Evolutionary conservation across 75 land plant species (phyloP).

Genomic region (Pinus tabuliformis): DNA sequence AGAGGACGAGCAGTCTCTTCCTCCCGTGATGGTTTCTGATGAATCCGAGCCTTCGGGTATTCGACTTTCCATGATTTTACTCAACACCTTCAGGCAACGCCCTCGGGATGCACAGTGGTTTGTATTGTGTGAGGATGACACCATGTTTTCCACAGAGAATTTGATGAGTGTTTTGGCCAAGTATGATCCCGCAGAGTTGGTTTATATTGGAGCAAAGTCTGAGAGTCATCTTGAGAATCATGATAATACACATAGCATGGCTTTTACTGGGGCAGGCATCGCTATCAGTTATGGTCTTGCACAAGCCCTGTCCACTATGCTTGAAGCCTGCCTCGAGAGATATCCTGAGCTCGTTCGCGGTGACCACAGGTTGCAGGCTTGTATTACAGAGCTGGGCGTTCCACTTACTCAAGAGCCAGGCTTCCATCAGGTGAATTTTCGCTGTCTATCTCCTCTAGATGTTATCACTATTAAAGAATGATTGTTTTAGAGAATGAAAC

Average conservation of each 20-base stretch:
- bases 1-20: conserved; percentile 6
- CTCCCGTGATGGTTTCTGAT: conserved; percentile 18
- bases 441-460: too few species aligned
- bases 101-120: conserved; percentile 16
- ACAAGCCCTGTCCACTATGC: conserved; percentile 17
- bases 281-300: conserved; percentile 27
- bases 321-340: conserved; percentile 16
- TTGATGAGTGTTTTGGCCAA: conserved; percentile 19
- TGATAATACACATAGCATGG: conserved; percentile 16
- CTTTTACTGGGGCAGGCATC: conserved; percentile 25
- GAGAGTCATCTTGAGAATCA: conserved; percentile 21
- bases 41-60: conserved; percentile 17
- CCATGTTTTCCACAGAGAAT: conserved; percentile 17
- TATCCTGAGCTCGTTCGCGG: conserved; percentile 19
- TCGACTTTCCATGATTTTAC: conserved; percentile 29
- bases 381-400: conserved; percentile 28
- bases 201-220: conserved; percentile 17
- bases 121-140: conserved; percentile 26
- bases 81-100: conserved; percentile 21
- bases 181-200: conserved; percentile 16
- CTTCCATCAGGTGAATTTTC: conserved; percentile 21
- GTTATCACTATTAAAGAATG: too few species aligned
- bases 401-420: conserved; percentile 22
- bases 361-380: conserved; percentile 30
- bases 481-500: too few species aligned